Evolutionary conservation across 306 rosid species (phyloP), one percentile per base, ranked within the genome.

Genomic region (Sechiopsis laciniata): DNA sequence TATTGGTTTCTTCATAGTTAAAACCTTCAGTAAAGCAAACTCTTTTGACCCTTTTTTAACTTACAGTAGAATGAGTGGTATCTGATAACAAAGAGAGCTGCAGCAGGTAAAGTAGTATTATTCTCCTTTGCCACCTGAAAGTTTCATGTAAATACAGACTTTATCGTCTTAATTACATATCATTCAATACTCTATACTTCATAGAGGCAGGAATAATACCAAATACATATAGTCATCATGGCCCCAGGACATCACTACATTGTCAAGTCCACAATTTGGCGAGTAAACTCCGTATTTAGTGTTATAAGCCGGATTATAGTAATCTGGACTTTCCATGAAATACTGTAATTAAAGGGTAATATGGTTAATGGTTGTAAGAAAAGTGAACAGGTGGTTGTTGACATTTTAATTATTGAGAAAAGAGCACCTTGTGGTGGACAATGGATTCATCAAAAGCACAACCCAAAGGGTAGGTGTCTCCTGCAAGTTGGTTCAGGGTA

Each of bases 201-300:
- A 16, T 54, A 57, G 19, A 66, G 11, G n/a, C 75, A 75, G 3
- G 15, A 54, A 45, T 59, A 72, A 59, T 87, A 89, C 97, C 78
- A 91, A 75, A 62, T 89, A 89, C 97, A 91, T 89, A 76, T 91
- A 91, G 71, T 91, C 97, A 75, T 88, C 97, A 17, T 91, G 96
- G 56, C 97, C 97, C 96, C 94, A 91, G 15, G 97, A 91, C 96
- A 89, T 89, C 87, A 89, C 32, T 11, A 89, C 91, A 32, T 85
- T 91, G 84, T 84, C 60, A 19, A 91, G 95, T 62, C 97, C 95
- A 76, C 96, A 85, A 61, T 81, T 84, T 75, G 85, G 84, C 0
- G 87, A 77, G 83, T 91, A 91, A 70, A 83, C 84, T 20, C 97
- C 97, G 79, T 67, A 79, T 76, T 76, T 85, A 51, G 96, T 85